These are phyloP conservation scores for Dendrobium chrysotoxum DNA, from an alignment of 106 monocot genomes.

Conservation along the genomic window DNA sequence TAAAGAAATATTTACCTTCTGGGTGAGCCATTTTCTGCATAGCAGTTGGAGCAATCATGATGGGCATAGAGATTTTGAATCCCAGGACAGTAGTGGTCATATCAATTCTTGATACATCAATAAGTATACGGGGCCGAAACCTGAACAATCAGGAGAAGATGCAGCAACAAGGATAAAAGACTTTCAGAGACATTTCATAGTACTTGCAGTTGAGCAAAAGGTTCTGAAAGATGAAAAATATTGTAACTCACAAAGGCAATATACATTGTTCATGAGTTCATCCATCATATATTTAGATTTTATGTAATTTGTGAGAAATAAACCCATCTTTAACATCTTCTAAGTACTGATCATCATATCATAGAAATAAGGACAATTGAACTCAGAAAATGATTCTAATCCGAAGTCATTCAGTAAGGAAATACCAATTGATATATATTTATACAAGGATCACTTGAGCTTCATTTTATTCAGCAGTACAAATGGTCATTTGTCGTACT, in stretches of 20 bases:
- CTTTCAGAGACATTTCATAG: background rate
- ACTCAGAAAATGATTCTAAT: too few species aligned
- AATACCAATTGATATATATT: too few species aligned
- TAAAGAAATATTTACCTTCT: conserved; percentile 32
- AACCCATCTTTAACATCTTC: background rate
- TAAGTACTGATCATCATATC: too few species aligned
- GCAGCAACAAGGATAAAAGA: background rate
- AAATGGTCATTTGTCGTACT: too few species aligned
- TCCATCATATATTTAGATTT: background rate
- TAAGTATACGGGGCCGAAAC: conserved; percentile 70
- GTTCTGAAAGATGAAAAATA: background rate
- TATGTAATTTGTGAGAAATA: background rate
- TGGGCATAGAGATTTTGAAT: conserved; percentile 87
- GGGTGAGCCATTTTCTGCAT: conserved; percentile 92
- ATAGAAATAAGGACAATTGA: too few species aligned
- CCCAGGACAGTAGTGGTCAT: conserved; percentile 64
- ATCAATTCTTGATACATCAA: conserved; percentile 76
- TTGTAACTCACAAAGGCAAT: background rate
- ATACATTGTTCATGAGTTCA: background rate
- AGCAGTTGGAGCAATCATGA: conserved; percentile 85
- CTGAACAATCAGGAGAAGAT: conserved; percentile 11
- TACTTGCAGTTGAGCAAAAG: background rate
- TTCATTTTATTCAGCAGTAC: too few species aligned
- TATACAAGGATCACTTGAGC: too few species aligned
- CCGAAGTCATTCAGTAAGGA: too few species aligned